Evolutionary conservation across 805 yeast species (phyloP).

Genomic region (Tetrapisispora namnaoensis): DNA sequence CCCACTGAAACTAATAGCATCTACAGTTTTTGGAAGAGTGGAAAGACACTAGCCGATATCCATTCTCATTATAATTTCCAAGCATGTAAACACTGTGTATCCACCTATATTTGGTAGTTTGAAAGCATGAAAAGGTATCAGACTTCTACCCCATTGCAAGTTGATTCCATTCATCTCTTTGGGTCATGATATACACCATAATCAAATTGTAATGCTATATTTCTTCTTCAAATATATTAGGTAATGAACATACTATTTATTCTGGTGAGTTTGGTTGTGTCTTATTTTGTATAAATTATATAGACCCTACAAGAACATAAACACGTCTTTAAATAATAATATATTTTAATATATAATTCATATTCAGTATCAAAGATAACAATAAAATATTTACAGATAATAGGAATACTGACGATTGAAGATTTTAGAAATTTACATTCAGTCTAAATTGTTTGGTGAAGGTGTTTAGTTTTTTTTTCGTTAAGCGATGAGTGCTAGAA

Average conservation of each 20-base stretch:
- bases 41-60: too few relatives aligned
- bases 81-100: too few relatives aligned
- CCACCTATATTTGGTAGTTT: too few relatives aligned
- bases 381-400: neutral
- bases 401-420: neutral
- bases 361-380: neutral
- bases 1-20: too few relatives aligned
- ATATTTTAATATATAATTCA: neutral
- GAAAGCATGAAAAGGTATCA: too few relatives aligned
- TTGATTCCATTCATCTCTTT: too few relatives aligned
- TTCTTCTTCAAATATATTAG: neutral
- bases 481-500: neutral
- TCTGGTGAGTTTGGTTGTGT: slow-evolving; percentile 20
- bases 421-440: neutral
- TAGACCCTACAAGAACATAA: neutral
- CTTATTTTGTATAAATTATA: neutral
- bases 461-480: too few relatives aligned
- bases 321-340: neutral
- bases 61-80: too few relatives aligned
- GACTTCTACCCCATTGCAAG: too few relatives aligned
- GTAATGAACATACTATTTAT: slow-evolving; percentile 23
- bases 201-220: neutral
- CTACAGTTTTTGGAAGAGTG: too few relatives aligned
- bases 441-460: neutral
- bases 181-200: too few relatives aligned